Base-by-base conservation (phyloP, 768 basidiomycete genomes). In the Boletus edulis region DNA sequence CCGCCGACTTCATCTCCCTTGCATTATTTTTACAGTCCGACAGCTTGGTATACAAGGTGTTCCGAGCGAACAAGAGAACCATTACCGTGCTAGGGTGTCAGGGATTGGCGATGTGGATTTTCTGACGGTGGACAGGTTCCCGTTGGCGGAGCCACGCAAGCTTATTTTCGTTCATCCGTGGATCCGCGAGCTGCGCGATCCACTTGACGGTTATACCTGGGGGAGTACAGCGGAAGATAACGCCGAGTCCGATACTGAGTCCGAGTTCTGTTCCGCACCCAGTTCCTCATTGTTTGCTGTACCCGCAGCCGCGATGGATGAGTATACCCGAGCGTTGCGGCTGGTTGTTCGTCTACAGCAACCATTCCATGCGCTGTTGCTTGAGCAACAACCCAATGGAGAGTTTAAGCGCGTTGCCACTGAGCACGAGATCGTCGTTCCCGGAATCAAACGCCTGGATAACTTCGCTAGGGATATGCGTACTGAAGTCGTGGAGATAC, bases 91-190 rank as follows among this genome's bases (percentile, higher is more conserved):
- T 0, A 11, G 31, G 13, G 49, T 32, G 11, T 14, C 49, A 4
- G 39, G 29, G 13, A 41, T 50, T 9, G 49, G 49, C 0, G 1
- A 32, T 7, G 29, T 50, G 3, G 20, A 31, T 8, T 48, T 57
- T 35, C n/a, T 12, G 20, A 49, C 56, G 7, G 17, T 18, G 3
- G 46, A 44, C 11, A 20, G 8, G 18, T 34, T 52, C 10, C 27
- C 49, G 37, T 4, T 35, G 11, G 14, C 0, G 7, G 51, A 47
- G 8, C 35, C 39, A 8, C 50, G 40, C 4, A 35, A 40, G 14
- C 34, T 52, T 11, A 14, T 37, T n/a, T 31, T 59, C 20, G 49
- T 52, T 0, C 46, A 55, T 31, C 57, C 57, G 2, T 55, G 57
- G 57, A 39, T 55, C 7, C 54, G 46, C 22, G 47, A 53, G 18